Evolutionary conservation across 768 basidiomycete genomes (phyloP).

Genomic region (Clavaria fumosa): DNA sequence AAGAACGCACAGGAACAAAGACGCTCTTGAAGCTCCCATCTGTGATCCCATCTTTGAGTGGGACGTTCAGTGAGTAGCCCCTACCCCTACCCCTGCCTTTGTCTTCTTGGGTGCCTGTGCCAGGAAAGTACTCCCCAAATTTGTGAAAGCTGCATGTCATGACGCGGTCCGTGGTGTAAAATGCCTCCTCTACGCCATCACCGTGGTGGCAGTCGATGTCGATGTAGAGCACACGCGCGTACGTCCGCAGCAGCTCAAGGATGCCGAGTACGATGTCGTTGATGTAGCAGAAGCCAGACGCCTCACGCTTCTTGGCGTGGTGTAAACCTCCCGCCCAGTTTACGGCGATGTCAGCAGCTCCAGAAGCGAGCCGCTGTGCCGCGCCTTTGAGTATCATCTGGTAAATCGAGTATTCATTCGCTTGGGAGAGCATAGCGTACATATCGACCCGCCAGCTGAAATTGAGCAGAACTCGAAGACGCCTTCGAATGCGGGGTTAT

Average conservation of each 20-base stretch:
- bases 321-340: conserved; percentile 99
- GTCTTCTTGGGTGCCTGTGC: conserved; percentile 47
- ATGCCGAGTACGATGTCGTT: conserved; percentile 95
- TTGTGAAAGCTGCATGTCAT: conserved; percentile 99
- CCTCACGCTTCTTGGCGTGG: conserved; percentile 98
- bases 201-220: conserved; percentile 99
- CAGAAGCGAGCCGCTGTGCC: conserved; percentile 18
- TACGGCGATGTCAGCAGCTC: conserved; percentile 96
- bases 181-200: conserved; percentile 98
- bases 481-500: conserved; percentile 97
- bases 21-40: conserved; percentile 92
- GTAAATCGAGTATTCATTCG: background rate
- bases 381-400: conserved; percentile 1
- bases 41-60: conserved; percentile 84
- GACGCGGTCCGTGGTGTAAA: conserved; percentile 96
- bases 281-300: conserved; percentile 90
- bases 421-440: conserved; percentile 28
- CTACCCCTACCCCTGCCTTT: conserved; percentile 84
- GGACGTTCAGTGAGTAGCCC: conserved; percentile 89
- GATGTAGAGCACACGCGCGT: conserved; percentile 94
- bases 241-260: conserved; percentile 83
- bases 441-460: conserved; percentile 99
- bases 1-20: conserved; percentile 72
- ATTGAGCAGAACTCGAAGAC: conserved; percentile 98
- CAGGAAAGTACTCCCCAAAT: conserved; percentile 98